Evolutionary conservation across 1,284 basidiomycete species (phyloP).

Genomic region (Rhodotorula sp.): DNA sequence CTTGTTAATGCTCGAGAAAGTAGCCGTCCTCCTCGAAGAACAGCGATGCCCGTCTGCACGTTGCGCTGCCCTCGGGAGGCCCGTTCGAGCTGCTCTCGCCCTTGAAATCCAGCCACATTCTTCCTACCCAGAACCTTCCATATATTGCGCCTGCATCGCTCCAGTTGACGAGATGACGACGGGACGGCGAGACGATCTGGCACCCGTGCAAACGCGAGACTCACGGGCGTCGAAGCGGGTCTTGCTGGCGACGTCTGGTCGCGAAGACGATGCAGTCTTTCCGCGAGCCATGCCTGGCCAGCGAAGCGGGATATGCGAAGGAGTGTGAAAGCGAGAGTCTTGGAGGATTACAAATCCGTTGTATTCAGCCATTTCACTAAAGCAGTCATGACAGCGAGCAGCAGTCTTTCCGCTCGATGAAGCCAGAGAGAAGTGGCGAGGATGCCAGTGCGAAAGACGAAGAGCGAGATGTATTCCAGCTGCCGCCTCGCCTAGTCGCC

Average conservation of each 20-base stretch:
- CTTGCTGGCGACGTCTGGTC: slow-evolving; percentile 21
- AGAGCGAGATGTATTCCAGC: not conserved
- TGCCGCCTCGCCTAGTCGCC: slow-evolving; percentile 9
- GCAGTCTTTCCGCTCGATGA: too few species aligned
- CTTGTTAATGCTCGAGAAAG: not conserved
- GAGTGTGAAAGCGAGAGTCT: not conserved
- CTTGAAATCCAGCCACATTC: too few species aligned
- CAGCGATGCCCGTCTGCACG: too few species aligned
- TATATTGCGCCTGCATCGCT: not conserved
- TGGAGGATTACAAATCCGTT: not conserved
- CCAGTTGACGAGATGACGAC: slow-evolving; percentile 1
- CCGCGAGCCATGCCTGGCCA: slow-evolving; percentile 13
- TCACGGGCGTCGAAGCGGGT: slow-evolving; percentile 28
- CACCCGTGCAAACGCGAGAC: not conserved
- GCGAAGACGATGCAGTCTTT: not conserved
- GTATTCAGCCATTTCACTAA: not conserved
- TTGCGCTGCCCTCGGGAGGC: too few species aligned
- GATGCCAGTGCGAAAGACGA: too few species aligned
- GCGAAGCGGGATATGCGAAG: not conserved
- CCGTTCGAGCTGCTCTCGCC: not conserved
- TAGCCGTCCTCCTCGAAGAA: too few species aligned
- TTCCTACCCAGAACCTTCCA: not conserved
- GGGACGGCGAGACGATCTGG: not conserved
- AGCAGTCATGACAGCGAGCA: too few species aligned
- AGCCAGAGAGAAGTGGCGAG: too few species aligned